These are phyloP conservation scores for Cytospora leucostoma DNA, from an alignment of 2,329 filamentous ascomycete species.

Conservation along the genomic window DNA sequence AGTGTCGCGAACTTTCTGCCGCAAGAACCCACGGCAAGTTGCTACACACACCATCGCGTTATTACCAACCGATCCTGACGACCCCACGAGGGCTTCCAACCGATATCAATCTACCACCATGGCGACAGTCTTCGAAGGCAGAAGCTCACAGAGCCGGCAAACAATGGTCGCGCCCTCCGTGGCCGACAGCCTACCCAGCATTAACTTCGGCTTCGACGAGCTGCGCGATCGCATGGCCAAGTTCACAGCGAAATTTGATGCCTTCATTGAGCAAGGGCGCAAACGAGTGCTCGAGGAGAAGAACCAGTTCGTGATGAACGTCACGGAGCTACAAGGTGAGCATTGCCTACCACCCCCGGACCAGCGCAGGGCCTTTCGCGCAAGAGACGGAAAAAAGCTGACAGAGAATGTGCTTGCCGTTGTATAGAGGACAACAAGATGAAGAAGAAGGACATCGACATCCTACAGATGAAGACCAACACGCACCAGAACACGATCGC, in stretches of 20 bases:
- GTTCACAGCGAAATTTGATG: constrained; percentile 88
- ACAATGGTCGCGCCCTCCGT: constrained; percentile 65
- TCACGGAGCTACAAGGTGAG: constrained; percentile 86
- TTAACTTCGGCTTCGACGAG: constrained; percentile 96
- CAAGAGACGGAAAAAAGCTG: constrained; percentile 11
- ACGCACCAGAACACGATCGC: constrained; percentile 73
- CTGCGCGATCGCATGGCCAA: constrained; percentile 92
- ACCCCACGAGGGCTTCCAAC: constrained; percentile 1
- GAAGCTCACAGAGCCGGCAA: constrained; percentile 66
- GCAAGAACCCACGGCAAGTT: neutral
- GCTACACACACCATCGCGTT: neutral
- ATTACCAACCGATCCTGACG: neutral
- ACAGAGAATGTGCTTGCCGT: constrained; percentile 4
- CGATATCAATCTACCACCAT: constrained; percentile 40
- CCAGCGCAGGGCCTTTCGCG: constrained; percentile 3
- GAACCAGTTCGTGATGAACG: constrained; percentile 88
- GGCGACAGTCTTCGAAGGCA: constrained; percentile 67
- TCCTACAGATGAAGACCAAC: constrained; percentile 69
- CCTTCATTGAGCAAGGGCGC: constrained; percentile 88
- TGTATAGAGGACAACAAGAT: constrained; percentile 82
- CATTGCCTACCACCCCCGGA: constrained; percentile 5
- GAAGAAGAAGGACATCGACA: constrained; percentile 85
- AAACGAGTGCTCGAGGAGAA: constrained; percentile 90
- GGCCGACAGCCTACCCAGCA: constrained; percentile 78
- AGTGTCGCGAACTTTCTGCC: constrained; percentile 2